Evolutionary conservation across 2,329 filamentous ascomycete species (phyloP).

Genomic region (Alternaria hordeiaustralica): DNA sequence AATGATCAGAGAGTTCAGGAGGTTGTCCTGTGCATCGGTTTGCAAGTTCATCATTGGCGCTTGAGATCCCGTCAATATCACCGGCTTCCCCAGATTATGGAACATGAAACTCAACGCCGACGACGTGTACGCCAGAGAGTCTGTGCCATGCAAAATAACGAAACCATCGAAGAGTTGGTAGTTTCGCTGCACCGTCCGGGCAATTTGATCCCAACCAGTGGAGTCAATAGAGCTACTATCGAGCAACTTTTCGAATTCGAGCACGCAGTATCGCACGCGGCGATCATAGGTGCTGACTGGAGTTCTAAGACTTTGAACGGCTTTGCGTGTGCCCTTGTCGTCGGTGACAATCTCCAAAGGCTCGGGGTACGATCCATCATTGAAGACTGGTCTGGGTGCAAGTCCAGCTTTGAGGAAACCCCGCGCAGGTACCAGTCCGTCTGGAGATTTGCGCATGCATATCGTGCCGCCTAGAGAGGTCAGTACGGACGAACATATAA

Average conservation of each 20-base stretch:
- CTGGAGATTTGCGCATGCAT: conserved; percentile 83
- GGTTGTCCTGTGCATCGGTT: conserved; percentile 89
- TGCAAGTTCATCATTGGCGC: conserved; percentile 90
- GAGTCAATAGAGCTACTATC: conserved; percentile 92
- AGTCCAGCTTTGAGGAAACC: conserved; percentile 85
- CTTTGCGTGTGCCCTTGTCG: conserved; percentile 54
- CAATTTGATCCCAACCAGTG: conserved; percentile 84
- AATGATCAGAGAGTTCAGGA: conserved; percentile 85
- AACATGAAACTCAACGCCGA: conserved; percentile 95
- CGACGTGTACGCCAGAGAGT: conserved; percentile 85
- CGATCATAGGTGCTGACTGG: conserved; percentile 80
- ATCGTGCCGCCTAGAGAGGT: conserved; percentile 69
- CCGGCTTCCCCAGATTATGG: conserved; percentile 86
- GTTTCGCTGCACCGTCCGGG: conserved; percentile 78
- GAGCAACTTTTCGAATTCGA: conserved; percentile 83
- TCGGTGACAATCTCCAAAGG: conserved; percentile 64
- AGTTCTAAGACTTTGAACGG: conserved; percentile 75
- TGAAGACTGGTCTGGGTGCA: conserved; percentile 82
- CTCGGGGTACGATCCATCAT: conserved; percentile 70
- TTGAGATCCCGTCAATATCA: conserved; percentile 75
- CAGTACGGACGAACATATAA: neutral
- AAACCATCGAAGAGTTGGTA: conserved; percentile 91
- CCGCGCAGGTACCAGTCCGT: conserved; percentile 75
- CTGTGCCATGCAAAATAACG: conserved; percentile 88
- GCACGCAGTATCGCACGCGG: conserved; percentile 80